These are phyloP conservation scores for Lecanicillium sp. DNA, from an alignment of 2,329 filamentous ascomycete species.

Conservation along the genomic window DNA sequence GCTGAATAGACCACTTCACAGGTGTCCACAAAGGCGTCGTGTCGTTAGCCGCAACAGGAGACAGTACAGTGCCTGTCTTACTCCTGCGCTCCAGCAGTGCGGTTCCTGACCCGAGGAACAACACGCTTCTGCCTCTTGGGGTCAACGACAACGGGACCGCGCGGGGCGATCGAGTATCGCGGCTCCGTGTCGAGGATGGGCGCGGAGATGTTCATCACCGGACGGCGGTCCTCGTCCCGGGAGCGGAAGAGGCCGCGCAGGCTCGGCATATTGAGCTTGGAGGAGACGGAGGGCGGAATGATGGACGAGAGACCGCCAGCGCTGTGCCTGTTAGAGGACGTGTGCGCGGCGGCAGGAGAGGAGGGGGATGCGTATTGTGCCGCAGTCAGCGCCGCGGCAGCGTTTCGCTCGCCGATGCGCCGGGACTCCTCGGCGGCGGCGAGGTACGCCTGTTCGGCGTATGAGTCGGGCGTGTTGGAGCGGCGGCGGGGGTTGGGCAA, in stretches of 20 bases:
- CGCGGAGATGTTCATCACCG: neutral
- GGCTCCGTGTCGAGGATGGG: neutral
- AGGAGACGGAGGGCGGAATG: neutral
- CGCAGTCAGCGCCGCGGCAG: constrained; percentile 8
- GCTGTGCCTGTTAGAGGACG: no score
- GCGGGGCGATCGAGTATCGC: neutral
- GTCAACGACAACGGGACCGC: neutral
- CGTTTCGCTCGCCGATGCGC: constrained; percentile 9
- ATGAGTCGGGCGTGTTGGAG: constrained; percentile 25
- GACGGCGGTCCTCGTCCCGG: neutral
- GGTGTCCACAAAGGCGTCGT: no score
- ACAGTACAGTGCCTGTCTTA: no score
- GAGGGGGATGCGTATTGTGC: no score
- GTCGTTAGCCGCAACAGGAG: no score
- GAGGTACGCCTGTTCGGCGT: constrained; percentile 33
- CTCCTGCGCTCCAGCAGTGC: no score
- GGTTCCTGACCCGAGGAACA: no score
- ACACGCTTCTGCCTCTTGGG: constrained; percentile 1
- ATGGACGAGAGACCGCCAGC: no score
- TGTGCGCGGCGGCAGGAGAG: constrained; percentile 19
- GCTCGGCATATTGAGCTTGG: neutral
- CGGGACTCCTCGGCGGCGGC: constrained; percentile 24
- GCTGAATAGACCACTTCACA: no score
- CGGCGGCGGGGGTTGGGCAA: constrained; percentile 13
- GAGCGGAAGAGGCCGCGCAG: neutral